Conservation (phyloP, 2,329 filamentous ascomycete genomes). For the Pseudogymnoascus sp. region DNA sequence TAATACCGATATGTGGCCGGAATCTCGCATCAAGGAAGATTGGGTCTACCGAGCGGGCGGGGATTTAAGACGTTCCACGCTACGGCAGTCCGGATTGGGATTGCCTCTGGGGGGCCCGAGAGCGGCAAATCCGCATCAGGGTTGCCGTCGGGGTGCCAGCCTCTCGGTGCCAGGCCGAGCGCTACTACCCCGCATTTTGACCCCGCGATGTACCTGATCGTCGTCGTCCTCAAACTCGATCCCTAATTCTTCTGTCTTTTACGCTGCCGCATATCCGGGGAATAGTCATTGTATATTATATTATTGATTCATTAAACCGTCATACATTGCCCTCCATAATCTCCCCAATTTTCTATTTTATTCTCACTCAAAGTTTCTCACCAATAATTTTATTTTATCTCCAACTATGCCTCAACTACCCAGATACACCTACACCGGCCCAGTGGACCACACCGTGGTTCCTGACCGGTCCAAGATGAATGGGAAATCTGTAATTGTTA, state of each 20-base stretch:
- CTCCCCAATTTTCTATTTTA: background rate
- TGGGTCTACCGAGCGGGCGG: too few relatives aligned
- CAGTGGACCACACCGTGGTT: slow-evolving; percentile 30
- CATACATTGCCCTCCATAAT: background rate
- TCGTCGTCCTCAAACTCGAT: background rate
- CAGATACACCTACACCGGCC: slow-evolving; percentile 29
- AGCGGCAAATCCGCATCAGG: background rate
- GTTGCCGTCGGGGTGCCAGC: background rate
- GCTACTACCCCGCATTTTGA: background rate
- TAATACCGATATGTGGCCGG: background rate
- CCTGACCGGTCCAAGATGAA: slow-evolving; percentile 33
- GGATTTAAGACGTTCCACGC: background rate
- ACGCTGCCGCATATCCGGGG: background rate
- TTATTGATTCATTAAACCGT: background rate
- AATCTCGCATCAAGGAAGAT: background rate
- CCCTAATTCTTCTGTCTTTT: background rate
- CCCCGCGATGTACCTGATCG: background rate
- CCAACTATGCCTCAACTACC: background rate
- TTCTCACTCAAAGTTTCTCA: background rate
- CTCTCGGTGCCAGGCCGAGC: background rate
- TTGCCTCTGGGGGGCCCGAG: background rate
- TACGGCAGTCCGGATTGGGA: background rate
- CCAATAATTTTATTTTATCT: background rate
- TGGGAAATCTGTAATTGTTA: slow-evolving; percentile 42
- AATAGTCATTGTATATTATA: background rate